Conservation (phyloP, 441 rosid genomes). For the Pelargonium myrrhifolium region DNA sequence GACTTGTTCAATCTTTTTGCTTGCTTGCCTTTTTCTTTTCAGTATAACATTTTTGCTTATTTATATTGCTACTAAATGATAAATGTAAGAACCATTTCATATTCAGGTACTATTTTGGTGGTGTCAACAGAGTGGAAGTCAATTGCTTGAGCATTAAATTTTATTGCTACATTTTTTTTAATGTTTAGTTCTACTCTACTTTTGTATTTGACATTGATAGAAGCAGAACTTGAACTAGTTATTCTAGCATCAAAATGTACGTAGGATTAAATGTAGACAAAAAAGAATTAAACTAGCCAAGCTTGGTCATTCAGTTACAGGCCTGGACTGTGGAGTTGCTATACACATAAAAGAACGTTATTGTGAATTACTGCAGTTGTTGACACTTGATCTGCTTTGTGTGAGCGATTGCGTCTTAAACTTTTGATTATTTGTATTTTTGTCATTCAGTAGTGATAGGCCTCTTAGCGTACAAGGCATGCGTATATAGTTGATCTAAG, state of each 20-base stretch:
- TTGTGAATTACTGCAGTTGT: background rate
- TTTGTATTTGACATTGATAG: background rate
- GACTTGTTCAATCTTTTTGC: background rate
- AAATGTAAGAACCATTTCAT: background rate
- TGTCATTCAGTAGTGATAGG: background rate
- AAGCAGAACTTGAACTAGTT: background rate
- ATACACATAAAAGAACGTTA: background rate
- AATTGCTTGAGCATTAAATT: background rate
- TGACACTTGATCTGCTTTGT: background rate
- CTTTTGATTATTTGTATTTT: background rate
- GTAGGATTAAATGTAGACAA: background rate
- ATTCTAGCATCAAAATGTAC: background rate
- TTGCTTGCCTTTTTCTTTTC: background rate
- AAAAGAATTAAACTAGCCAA: background rate
- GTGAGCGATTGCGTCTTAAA: background rate
- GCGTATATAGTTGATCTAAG: background rate
- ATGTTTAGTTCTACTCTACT: background rate
- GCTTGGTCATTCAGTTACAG: background rate
- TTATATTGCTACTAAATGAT: background rate
- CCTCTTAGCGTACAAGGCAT: background rate
- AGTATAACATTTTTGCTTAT: background rate
- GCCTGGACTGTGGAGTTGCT: background rate
- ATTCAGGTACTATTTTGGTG: background rate
- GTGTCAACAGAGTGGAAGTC: background rate
- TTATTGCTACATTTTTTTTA: no score